Base-by-base conservation (phyloP, 257 asterid genomes). In the Solanum bulbocastanum region DNA sequence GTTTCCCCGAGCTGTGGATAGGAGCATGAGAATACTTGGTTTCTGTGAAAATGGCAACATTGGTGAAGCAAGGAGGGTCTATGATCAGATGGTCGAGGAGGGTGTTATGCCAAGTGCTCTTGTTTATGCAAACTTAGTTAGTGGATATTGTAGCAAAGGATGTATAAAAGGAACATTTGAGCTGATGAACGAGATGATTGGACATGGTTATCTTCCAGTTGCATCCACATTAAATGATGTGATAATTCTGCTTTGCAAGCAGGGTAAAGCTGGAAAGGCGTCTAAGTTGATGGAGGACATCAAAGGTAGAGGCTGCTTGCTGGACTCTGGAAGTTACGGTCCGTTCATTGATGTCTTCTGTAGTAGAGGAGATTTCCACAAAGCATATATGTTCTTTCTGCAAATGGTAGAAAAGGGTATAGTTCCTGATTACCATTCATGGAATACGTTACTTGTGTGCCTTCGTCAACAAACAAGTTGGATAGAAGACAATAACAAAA, bases 211-310 rank as follows among this genome's bases (percentile, higher is more conserved):
- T 88, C 87, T 90, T 62, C 98, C 98, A 0, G 87, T 87, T 18
- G 90, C 93, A 35, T 90, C 95, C 32, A 95, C 98, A 20, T 86
- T 91, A 42, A 94, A 93, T 83, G 91, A 87, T 86, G 74, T 97
- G 40, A 86, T 96, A 74, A 42, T 84, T 42, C 93, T 94, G 62
- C 93, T 97, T 71, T 94, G 95, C 91, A 84, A 81, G 88, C 94
- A 90, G 88, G 96, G 95, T 8, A 94, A 90, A 88, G 83, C 87
- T 46, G 90, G 87, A 62, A 87, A 73, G 52, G 99, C 98, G 2
- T 10, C 86, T 74, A 92, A 91, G 91, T 89, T 97, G 30, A 56
- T 95, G 94, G 98, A 95, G 89, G 98, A 97, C 58, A 81, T 96
- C 91, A 89, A 83, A 88, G 88, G 82, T 78, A 92, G 96, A 88